A percentile compares a stretch with the other conserved stretches of the same genome.
Conservation (phyloP, 2,329 filamentous ascomycete species). For the Polychaeton citri region DNA sequence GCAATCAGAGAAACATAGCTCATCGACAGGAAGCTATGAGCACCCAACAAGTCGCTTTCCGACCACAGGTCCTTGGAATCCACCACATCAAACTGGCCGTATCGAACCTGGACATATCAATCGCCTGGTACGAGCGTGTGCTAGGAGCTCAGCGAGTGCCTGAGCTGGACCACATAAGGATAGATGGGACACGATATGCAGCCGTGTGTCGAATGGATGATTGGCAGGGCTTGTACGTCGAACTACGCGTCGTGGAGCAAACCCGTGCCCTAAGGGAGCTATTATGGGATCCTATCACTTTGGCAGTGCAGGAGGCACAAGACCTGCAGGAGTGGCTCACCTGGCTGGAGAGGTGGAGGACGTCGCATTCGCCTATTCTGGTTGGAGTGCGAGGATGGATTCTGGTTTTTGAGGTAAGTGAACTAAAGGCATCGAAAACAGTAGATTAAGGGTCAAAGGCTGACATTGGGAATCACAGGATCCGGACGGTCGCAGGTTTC, state of each 20-base stretch:
- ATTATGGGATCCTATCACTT: constrained; percentile 3
- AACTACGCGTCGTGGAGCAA: constrained; percentile 1
- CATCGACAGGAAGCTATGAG: too few relatives aligned
- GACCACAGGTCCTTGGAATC: constrained; percentile 4
- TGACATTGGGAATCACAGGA: background rate
- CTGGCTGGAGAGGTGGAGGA: constrained; percentile 3
- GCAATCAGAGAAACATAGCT: too few relatives aligned
- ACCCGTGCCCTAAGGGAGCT: constrained; percentile 2
- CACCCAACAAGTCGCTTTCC: too few relatives aligned
- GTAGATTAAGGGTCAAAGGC: too few relatives aligned
- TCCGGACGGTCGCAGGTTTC: background rate
- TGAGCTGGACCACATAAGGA: constrained; percentile 3
- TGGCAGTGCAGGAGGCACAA: background rate
- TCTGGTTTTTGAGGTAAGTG: constrained; percentile 4
- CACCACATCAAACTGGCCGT: constrained; percentile 7
- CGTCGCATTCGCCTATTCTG: constrained; percentile 2
- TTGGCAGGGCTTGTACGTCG: constrained; percentile 2
- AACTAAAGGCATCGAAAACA: too few relatives aligned
- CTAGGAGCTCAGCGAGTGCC: constrained; percentile 4
- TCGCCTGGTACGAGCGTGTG: constrained; percentile 7
- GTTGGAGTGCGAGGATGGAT: constrained; percentile 3
- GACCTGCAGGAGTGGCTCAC: constrained; percentile 1
- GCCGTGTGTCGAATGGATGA: constrained; percentile 3
- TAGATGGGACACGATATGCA: constrained; percentile 1
- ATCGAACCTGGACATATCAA: constrained; percentile 5